These are phyloP conservation scores for Letharia lupina DNA, from an alignment of 495 filamentous ascomycete species.

Conservation along the genomic window DNA sequence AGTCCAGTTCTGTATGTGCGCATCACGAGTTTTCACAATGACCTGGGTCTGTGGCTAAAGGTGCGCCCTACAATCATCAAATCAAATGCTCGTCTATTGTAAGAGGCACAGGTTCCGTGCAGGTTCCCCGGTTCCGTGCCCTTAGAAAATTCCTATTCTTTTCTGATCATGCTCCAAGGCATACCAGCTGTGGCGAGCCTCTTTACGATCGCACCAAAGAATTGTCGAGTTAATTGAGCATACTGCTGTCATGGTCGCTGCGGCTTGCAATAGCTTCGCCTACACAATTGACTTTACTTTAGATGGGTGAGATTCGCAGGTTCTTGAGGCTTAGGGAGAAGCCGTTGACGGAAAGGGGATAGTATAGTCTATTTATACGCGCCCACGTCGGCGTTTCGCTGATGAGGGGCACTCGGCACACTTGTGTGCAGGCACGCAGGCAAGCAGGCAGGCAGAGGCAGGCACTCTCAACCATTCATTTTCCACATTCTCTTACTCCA, in stretches of 20 bases:
- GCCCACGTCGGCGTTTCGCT: constrained; percentile 14
- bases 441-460: background rate
- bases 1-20: background rate
- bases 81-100: background rate
- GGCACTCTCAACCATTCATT: background rate
- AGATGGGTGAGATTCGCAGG: background rate
- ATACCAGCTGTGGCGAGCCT: background rate
- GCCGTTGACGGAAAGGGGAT: background rate
- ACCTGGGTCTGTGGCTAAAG: background rate
- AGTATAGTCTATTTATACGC: constrained; percentile 9
- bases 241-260: background rate
- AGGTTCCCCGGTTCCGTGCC: background rate
- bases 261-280: background rate
- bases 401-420: background rate
- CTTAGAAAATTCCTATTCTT: background rate
- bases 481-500: background rate
- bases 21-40: background rate
- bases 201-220: background rate
- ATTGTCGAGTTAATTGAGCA: background rate
- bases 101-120: background rate
- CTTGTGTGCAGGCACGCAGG: too few species aligned
- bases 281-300: background rate
- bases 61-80: background rate
- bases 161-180: background rate
- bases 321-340: background rate